A percentile compares a stretch with the other conserved stretches of the same genome.
phyloP scores from a whole-genome alignment of 345 rosid genomes.

The Populus nigra region DNA sequence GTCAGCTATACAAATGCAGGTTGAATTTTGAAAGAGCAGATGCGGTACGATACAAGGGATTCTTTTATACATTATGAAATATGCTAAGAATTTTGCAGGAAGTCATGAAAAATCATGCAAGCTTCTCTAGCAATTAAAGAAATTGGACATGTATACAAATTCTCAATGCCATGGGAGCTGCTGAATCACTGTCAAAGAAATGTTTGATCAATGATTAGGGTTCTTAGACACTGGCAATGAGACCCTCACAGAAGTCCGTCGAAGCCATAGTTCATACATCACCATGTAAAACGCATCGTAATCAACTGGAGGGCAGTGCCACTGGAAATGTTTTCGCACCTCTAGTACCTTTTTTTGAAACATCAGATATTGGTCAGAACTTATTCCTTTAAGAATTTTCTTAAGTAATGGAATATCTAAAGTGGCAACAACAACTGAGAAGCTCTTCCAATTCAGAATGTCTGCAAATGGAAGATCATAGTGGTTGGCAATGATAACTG shows the following conservation, averaged over 20 bases:
- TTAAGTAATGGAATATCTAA: conserved; percentile 50
- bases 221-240: not conserved
- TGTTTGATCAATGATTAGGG: not conserved
- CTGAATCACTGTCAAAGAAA: not conserved
- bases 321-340: conserved; percentile 54
- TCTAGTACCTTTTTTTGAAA: conserved; percentile 40
- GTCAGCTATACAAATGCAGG: too few species aligned
- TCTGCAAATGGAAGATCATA: conserved; percentile 56
- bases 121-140: not conserved
- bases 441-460: conserved; percentile 51
- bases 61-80: too few species aligned
- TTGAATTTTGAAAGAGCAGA: too few species aligned
- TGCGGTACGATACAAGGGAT: too few species aligned
- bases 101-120: not conserved
- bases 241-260: conserved; percentile 36
- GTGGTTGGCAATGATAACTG: conserved; percentile 55
- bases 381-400: conserved; percentile 37
- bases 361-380: conserved; percentile 20
- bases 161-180: not conserved
- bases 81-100: too few species aligned
- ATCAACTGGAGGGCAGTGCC: conserved; percentile 42
- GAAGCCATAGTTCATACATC: conserved; percentile 58
- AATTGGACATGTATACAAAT: not conserved
- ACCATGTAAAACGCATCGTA: conserved; percentile 53
- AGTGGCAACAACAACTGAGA: conserved; percentile 45